Base-by-base conservation (phyloP, 177 flowering plant genomes). In the Telopea speciosissima region DNA sequence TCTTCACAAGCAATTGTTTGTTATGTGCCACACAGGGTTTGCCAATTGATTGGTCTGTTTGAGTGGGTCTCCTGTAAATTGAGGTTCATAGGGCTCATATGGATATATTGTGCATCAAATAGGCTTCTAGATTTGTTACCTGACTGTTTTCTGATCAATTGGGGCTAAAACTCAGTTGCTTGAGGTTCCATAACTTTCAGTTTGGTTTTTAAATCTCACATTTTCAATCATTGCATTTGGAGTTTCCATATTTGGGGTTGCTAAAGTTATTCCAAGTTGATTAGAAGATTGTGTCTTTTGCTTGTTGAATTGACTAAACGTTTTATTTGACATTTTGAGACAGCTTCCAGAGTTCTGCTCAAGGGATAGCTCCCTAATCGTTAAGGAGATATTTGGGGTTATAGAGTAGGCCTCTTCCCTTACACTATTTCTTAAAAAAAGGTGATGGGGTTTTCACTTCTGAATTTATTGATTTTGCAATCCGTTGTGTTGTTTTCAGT, bases 271-370 rank as follows among this genome's bases (percentile, higher is more conserved):
- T 8, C 56, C 56, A 61, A 14, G 62, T 65, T 54, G 62, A 49
- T 7, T 67, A 31, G 62, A 58, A n/a, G 61, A 24, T 58, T 63
- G 45, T 58, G 26, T 45, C n/a, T 45, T 62, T 31, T 5, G 8
- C 22, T 11, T 24, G 66, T 71, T 24, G n/a, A 68, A 26, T 42
- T 81, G 70, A 76, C 68, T 68, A 22, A 67, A 22, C 33, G 40
- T 67, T 71, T 69, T 64, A 45, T 65, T 63, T 40, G 63, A 0
- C 17, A 42, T 73, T 70, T 69, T 79, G 74, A n/a, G 71, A 26
- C 88, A 94, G 99, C 81, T 93, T 56, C 94, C 96, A 0, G 97
- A 93, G 75, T 95, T 95, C 79, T 90, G 97, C 78, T 86, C 94
- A 58, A 84, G 79, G 75, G 94, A 89, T 60, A 79, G 86, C 85